Percentiles rank a stretch among this genome's conserved stretches.
Conservation (phyloP, 805 yeast species). For the Kazachstania psychrophila region DNA sequence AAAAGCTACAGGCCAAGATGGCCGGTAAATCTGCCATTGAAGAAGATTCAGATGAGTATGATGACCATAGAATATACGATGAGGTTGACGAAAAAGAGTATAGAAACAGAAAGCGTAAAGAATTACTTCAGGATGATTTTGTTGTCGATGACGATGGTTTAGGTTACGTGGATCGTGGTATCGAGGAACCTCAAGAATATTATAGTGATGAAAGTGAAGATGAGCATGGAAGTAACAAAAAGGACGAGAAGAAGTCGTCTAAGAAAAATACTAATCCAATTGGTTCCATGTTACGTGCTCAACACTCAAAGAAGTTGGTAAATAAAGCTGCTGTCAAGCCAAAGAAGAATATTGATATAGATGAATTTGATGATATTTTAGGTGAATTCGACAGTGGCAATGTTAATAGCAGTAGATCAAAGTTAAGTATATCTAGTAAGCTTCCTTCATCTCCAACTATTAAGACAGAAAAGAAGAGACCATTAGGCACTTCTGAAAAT, state of each 20-base stretch:
- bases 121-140: slow-evolving; percentile 80
- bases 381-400: slow-evolving; percentile 35
- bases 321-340: slow-evolving; percentile 17
- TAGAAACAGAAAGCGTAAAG: slow-evolving; percentile 66
- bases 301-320: slow-evolving; percentile 37
- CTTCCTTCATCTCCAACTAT: slow-evolving; percentile 9
- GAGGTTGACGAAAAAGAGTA: slow-evolving; percentile 77
- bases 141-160: slow-evolving; percentile 90
- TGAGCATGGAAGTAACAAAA: slow-evolving; percentile 10
- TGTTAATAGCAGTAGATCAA: background rate
- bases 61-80: slow-evolving; percentile 58
- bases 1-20: slow-evolving; percentile 52
- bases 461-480: slow-evolving; percentile 1
- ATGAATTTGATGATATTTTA: slow-evolving; percentile 60
- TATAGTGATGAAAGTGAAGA: slow-evolving; percentile 35
- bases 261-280: slow-evolving; percentile 16
- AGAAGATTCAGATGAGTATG: slow-evolving; percentile 29
- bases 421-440: background rate
- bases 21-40: slow-evolving; percentile 10
- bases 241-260: slow-evolving; percentile 15
- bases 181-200: slow-evolving; percentile 70
- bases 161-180: slow-evolving; percentile 91
- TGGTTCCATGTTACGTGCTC: slow-evolving; percentile 44
- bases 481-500: background rate
- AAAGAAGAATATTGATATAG: slow-evolving; percentile 38